A percentile compares a stretch with the other conserved stretches of the same genome.
phyloP scores from a whole-genome alignment of 352 stramenopile species.

The Globisporangium spinosum region DNA sequence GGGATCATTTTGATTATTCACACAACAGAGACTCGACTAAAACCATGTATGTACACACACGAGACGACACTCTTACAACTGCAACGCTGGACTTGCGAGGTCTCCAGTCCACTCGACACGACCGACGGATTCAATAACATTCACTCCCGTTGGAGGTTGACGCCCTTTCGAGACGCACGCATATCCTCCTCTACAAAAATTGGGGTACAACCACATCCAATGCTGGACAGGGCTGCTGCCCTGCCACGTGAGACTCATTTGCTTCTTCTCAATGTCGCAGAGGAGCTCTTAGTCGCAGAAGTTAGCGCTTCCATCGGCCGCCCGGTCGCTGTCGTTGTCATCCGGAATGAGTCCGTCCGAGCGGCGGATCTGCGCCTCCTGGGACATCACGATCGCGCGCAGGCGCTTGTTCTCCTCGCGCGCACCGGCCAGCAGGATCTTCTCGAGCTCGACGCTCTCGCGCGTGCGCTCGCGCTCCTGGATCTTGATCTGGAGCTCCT shows the following conservation, averaged over 20 bases:
- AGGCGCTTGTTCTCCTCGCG: conserved; percentile 45
- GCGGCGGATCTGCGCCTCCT: conserved; percentile 42
- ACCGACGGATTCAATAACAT: not conserved
- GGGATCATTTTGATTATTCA: conserved; percentile 1
- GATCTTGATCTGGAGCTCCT: conserved; percentile 23
- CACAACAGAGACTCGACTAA: not conserved
- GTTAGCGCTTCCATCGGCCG: not conserved
- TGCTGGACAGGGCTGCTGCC: not conserved
- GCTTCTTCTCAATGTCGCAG: not conserved
- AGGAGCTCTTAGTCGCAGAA: not conserved
- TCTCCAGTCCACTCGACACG: not conserved
- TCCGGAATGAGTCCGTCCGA: conserved; percentile 24
- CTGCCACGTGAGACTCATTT: not conserved
- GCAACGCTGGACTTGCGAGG: not conserved
- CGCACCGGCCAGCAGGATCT: conserved; percentile 25
- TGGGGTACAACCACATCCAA: not conserved
- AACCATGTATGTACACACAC: not conserved
- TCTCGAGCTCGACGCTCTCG: conserved; percentile 26
- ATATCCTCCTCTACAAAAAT: not conserved
- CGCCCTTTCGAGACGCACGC: not conserved
- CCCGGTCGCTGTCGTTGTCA: too few species aligned
- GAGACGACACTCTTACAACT: not conserved
- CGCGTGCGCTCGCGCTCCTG: conserved; percentile 16
- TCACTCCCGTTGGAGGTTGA: not conserved
- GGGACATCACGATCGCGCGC: conserved; percentile 31